These are phyloP conservation scores for Acer negundo DNA, from an alignment of 345 rosid genomes.

Conservation along the genomic window DNA sequence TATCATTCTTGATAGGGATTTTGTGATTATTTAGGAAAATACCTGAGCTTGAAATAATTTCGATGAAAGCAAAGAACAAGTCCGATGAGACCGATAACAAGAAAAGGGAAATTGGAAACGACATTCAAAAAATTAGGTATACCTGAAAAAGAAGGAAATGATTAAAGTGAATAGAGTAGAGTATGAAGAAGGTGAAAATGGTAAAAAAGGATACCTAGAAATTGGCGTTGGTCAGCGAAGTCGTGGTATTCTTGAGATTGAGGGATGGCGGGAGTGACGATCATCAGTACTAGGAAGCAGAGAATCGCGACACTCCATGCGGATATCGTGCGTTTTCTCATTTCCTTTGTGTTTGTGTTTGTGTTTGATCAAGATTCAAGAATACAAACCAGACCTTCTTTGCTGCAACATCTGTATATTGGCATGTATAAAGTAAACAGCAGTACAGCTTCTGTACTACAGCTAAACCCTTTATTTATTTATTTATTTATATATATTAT, in stretches of 20 bases:
- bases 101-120: slow-evolving; percentile 91
- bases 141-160: slow-evolving; percentile 47
- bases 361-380: no score
- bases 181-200: not conserved
- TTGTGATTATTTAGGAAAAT: not conserved
- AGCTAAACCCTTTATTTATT: no score
- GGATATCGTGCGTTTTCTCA: slow-evolving; percentile 56
- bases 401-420: no score
- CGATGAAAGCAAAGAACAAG: slow-evolving; percentile 75
- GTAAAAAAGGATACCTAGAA: slow-evolving; percentile 50
- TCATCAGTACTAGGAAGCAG: slow-evolving; percentile 74
- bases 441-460: no score
- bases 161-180: not conserved
- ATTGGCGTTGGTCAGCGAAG: slow-evolving; percentile 87
- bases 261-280: slow-evolving; percentile 85
- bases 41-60: slow-evolving; percentile 75
- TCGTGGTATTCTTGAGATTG: slow-evolving; percentile 82
- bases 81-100: slow-evolving; percentile 75
- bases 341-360: slow-evolving; percentile 16
- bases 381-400: no score
- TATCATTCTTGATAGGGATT: not conserved
- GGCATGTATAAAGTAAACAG: no score
- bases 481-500: no score
- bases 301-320: slow-evolving; percentile 68
- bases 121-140: slow-evolving; percentile 84